These are phyloP conservation scores for Cytospora mali DNA, from an alignment of 2,329 filamentous ascomycete species.

Conservation along the genomic window DNA sequence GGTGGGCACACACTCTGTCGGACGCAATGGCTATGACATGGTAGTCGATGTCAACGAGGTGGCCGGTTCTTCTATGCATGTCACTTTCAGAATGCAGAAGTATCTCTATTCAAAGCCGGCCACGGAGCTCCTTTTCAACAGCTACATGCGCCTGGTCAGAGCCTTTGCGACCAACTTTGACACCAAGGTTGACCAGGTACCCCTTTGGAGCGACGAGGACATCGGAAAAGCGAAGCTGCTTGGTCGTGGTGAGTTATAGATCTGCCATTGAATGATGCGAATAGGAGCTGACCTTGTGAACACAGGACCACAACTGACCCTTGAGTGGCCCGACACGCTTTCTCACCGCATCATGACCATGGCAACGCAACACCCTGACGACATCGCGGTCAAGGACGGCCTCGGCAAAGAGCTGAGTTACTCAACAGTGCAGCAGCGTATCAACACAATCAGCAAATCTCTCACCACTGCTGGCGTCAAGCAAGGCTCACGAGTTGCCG, in stretches of 20 bases:
- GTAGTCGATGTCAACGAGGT: conserved; percentile 43
- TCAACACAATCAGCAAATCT: too few species aligned
- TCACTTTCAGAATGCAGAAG: conserved; percentile 37
- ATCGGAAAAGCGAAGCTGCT: conserved; percentile 13
- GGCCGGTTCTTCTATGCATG: conserved; percentile 28
- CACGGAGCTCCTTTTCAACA: conserved; percentile 16
- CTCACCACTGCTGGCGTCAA: conserved; percentile 26
- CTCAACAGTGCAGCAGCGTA: too few species aligned
- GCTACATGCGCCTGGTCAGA: conserved; percentile 31
- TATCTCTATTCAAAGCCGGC: conserved; percentile 34
- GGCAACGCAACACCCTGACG: too few species aligned
- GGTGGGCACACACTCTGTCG: conserved; percentile 4
- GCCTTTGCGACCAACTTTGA: background rate
- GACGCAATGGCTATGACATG: conserved; percentile 36
- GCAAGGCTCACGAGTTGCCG: conserved; percentile 35
- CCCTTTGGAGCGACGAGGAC: too few species aligned
- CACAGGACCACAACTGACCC: conserved; percentile 29
- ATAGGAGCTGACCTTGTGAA: too few species aligned
- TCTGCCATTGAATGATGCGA: too few species aligned
- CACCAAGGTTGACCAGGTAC: too few species aligned
- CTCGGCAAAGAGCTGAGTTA: too few species aligned
- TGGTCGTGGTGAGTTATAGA: conserved; percentile 25
- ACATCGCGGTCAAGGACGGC: too few species aligned
- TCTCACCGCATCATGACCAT: conserved; percentile 42
- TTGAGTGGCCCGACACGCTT: conserved; percentile 40